A percentile compares a stretch with the other conserved stretches of the same genome.
phyloP scores from a whole-genome alignment of 441 rosid species.

The Omphalea diandra region DNA sequence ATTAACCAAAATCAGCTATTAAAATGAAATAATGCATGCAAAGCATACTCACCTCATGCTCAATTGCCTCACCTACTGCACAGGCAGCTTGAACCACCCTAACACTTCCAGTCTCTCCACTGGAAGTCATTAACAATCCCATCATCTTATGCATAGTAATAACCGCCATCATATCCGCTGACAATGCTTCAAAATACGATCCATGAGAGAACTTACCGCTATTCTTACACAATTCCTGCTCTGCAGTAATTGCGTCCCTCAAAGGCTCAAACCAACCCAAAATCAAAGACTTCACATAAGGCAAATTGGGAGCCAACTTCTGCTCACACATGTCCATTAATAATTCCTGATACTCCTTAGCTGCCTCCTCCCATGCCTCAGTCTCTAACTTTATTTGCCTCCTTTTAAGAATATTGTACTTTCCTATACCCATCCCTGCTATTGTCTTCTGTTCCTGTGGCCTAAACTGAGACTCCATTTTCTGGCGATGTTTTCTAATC shows the following conservation, averaged over 20 bases:
- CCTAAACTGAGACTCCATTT: conserved; percentile 24
- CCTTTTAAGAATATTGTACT: conserved; percentile 48
- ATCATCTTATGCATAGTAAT: conserved; percentile 92
- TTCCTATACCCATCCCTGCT: conserved; percentile 57
- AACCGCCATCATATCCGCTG: conserved; percentile 90
- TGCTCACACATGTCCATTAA: conserved; percentile 90
- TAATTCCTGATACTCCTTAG: conserved; percentile 79
- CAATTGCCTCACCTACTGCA: conserved; percentile 91
- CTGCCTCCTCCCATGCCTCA: conserved; percentile 87
- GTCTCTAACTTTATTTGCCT: conserved; percentile 86
- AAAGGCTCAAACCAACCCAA: conserved; percentile 97
- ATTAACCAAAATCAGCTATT: background rate
- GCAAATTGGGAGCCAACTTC: conserved; percentile 92
- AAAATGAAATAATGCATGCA: background rate
- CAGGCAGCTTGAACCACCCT: conserved; percentile 75
- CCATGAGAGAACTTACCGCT: conserved; percentile 43
- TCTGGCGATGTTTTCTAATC: conserved; percentile 37
- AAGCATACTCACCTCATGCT: conserved; percentile 68
- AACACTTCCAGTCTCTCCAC: conserved; percentile 60
- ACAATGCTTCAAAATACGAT: conserved; percentile 52
- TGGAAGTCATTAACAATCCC: conserved; percentile 70
- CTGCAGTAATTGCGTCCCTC: conserved; percentile 65
- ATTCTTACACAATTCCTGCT: conserved; percentile 47
- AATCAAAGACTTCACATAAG: conserved; percentile 76
- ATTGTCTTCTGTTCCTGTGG: conserved; percentile 35